A percentile compares a stretch with the other conserved stretches of the same genome.
Conservation (phyloP, 2,329 filamentous ascomycete species). For the Diplodia sapinea region DNA sequence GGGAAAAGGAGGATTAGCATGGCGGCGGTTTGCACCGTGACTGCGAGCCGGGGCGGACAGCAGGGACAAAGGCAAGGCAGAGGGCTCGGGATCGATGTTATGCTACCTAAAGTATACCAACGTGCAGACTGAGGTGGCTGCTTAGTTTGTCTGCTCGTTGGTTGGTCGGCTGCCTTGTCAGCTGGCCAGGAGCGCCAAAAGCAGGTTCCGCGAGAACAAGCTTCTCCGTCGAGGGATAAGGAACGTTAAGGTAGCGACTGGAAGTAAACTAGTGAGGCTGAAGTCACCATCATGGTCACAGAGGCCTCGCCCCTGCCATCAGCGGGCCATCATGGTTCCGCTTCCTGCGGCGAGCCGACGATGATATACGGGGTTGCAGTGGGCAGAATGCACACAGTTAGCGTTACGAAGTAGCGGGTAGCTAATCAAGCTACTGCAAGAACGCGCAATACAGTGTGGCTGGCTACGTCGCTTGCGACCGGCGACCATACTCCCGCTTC, state of each 20-base stretch:
- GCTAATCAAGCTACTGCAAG: constrained; percentile 28
- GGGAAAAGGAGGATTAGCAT: background rate
- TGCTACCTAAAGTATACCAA: background rate
- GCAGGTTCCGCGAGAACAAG: background rate
- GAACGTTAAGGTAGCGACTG: constrained; percentile 3
- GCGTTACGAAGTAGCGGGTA: constrained; percentile 25
- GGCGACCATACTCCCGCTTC: constrained; percentile 21
- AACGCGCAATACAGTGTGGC: constrained; percentile 29
- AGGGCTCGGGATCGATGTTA: background rate
- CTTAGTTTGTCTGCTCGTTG: constrained; percentile 6
- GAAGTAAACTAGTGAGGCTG: constrained; percentile 15
- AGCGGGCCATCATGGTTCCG: constrained; percentile 5
- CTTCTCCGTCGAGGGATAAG: constrained; percentile 19
- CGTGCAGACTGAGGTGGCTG: background rate
- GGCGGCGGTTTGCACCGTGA: background rate
- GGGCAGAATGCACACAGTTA: constrained; percentile 23
- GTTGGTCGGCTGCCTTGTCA: constrained; percentile 1
- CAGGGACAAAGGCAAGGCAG: background rate
- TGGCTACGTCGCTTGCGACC: constrained; percentile 20
- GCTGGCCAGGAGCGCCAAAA: background rate
- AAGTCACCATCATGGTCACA: background rate
- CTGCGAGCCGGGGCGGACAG: too few species aligned
- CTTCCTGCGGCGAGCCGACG: constrained; percentile 21
- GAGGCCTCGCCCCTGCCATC: constrained; percentile 1
- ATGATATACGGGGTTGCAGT: constrained; percentile 23